Evolutionary conservation across 2,329 filamentous ascomycete genomes (phyloP), one percentile per base, ranked within the genome.

Genomic region (Hypoxylon sp.): DNA sequence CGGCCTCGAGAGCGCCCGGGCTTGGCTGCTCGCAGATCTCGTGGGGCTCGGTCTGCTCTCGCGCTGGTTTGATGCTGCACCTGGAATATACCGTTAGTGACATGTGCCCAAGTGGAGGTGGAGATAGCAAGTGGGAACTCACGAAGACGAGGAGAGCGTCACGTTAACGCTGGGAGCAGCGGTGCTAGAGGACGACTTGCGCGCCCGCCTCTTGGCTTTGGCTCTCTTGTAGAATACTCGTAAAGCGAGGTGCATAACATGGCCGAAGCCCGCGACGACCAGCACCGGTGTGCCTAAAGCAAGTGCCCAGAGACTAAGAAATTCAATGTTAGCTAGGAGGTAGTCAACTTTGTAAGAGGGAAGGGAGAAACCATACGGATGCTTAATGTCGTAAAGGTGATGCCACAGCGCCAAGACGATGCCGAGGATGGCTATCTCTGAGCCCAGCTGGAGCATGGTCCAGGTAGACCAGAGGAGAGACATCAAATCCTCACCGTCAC

Each of bases 381-480:
- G 82, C 61, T 80, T 79, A 50, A 81, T 76, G 39, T 84, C 78
- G 37, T 78, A 78, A 7, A 87, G 70, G 2, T 81, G 78, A 64
- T 87, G 83, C 34, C 80, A 78, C 24, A 86, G 74, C 37, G 85
- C 81, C 2, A 88, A 75, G 46, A 85, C 81, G 63, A 88, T 84
- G 26, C 86, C 86, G 11, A 73, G 72, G 70, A 87, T 86, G 60
- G 86, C 86, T 34, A 87, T 86, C 62, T 86, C 76, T 1, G 84
- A 84, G 5, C 85, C 86, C 2, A 87, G 76, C 68, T 88, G 85
- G 4, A 87, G 77, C 79, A 86, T 85, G 20, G 84, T 85, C 84
- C 85, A 88, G 1, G 85, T 86, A 0, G 85, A 83, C 85, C 85
- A 88, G 73, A 87, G 87, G 0, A 88, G 75, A 1, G 82, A 80